Evolutionary conservation across 495 filamentous ascomycete species (phyloP), one percentile per base, ranked within the genome.

Genomic region (Friedmanniomyces simplex): DNA sequence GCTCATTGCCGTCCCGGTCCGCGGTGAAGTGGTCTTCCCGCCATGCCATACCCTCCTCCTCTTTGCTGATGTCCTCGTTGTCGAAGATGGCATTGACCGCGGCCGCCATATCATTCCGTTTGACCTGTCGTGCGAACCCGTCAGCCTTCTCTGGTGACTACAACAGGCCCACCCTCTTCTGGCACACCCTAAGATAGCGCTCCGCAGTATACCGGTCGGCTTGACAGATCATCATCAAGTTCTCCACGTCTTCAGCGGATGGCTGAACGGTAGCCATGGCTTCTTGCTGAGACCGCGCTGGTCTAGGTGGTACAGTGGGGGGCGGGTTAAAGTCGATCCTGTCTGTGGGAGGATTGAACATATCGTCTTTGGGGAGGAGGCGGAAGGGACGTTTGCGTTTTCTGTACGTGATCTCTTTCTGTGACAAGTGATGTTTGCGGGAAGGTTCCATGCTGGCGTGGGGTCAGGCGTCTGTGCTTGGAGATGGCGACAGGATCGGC

Each of bases 31-130:
- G 39, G 3, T 43, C 39, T 13, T 49, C 25, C 6, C 20, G 13
- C 43, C 28, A 62, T 13, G 47, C 18, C 12, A 18, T 39, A 2
- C 16, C 51, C 21, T 18, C 7, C 20, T 55, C 34, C 16, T 45
- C 37, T 25, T 58, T 12, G 36, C 1, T 6, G 37, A 55, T 55
- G 25, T 59, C 56, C 34, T 62, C 59, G n/a, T 37, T 16, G 52
- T 62, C 55, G 24, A 65, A 43, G 36, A 54, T 28, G 5, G 59
- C 59, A 21, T 25, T 47, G 22, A 48, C 34, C 1, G 59, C 63
- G 20, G 20, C 22, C 1, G 54, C 54, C 28, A 47, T 24, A 49
- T 60, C 32, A 13, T 55, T 57, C 10, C 53, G 11, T 30, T 61
- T 61, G 16, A 42, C 48, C 55, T 59, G 20, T n/a, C 22, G 22